Conservation (phyloP, 352 stramenopile species). For the Pythium biforme region DNA sequence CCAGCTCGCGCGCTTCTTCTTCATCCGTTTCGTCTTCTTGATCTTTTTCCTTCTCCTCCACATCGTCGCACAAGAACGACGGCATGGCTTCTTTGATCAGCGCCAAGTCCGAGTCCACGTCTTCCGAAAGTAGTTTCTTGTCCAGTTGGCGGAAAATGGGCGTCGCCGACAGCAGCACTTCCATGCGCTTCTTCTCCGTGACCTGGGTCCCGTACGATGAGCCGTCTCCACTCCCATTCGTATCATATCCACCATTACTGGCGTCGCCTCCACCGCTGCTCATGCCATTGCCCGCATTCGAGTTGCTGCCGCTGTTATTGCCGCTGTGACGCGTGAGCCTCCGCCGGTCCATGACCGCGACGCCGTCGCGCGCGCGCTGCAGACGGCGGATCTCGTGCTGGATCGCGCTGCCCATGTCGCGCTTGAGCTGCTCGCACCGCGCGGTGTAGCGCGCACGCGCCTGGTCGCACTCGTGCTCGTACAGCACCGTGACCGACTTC, state of each 20-base stretch:
- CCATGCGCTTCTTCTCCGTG: slow-evolving; percentile 59
- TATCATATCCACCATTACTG: slow-evolving; percentile 9
- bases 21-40: slow-evolving; percentile 28
- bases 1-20: slow-evolving; percentile 16
- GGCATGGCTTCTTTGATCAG: slow-evolving; percentile 33
- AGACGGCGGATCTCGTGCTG: slow-evolving; percentile 53
- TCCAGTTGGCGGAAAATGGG: slow-evolving; percentile 49
- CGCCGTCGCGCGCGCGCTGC: slow-evolving; percentile 53
- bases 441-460: slow-evolving; percentile 36
- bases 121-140: slow-evolving; percentile 30
- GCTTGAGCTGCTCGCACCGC: slow-evolving; percentile 51
- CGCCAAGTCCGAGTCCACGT: slow-evolving; percentile 42
- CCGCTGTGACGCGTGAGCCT: slow-evolving; percentile 26
- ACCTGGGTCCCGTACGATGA: slow-evolving; percentile 33
- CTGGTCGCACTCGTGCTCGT: slow-evolving; percentile 42
- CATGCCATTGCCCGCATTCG: slow-evolving; percentile 14
- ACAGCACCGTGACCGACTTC: slow-evolving; percentile 31
- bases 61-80: slow-evolving; percentile 5
- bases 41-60: background rate
- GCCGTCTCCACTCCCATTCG: background rate
- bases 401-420: slow-evolving; percentile 49
- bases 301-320: slow-evolving; percentile 29
- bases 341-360: slow-evolving; percentile 64
- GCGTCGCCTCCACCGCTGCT: slow-evolving; percentile 22
- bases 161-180: slow-evolving; percentile 44